Evolutionary conservation across 2,329 filamentous ascomycete genomes (phyloP), one percentile per base, ranked within the genome.

Genomic region (Fusarium marasasianum): DNA sequence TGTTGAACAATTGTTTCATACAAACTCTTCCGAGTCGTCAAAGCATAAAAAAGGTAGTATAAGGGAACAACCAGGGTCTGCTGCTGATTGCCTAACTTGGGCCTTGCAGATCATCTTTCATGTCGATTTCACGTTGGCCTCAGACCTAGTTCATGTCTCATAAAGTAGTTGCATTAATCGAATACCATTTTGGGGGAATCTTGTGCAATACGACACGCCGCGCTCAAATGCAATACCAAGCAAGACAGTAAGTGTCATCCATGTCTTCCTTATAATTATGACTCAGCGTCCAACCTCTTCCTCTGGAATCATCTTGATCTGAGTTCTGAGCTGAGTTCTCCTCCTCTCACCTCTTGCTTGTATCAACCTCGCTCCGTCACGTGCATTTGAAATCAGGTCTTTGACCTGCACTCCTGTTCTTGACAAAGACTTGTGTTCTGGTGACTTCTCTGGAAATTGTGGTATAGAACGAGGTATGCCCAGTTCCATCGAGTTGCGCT

Each of bases 291-390:
- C 61, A 45, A 47, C 50, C 29, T 74, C 68, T 56, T 73, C 65
- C 55, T 80, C 79, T n/a, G 77, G 77, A 38, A 84, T 72, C 62
- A 82, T 77, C 58, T 78, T 79, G 58, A 85, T 84, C 29, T 80
- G 81, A 45, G 79, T 80, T 73, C 81, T 81, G 53, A 86, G 69
- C 31, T 80, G 79, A 40, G 81, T 79, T 29, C 82, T 77, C 66
- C 81, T 77, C 70, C 78, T 80, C 58, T 85, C 82, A 22, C 78
- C 77, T 45, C 76, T 79, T 8, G 71, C 55, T 53, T 77, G 69
- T 6, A 78, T 66, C 51, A 72, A 62, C 38, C 37, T 75, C 50
- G 75, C 71, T 15, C 68, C 74, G 7, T 78, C 78, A 24, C 73
- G 73, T 10, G 79, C 77, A 31, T 72, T 78, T 18, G 72, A 63